Base-by-base conservation (phyloP, 2,329 filamentous ascomycete species). In the Curvularia lunata region DNA sequence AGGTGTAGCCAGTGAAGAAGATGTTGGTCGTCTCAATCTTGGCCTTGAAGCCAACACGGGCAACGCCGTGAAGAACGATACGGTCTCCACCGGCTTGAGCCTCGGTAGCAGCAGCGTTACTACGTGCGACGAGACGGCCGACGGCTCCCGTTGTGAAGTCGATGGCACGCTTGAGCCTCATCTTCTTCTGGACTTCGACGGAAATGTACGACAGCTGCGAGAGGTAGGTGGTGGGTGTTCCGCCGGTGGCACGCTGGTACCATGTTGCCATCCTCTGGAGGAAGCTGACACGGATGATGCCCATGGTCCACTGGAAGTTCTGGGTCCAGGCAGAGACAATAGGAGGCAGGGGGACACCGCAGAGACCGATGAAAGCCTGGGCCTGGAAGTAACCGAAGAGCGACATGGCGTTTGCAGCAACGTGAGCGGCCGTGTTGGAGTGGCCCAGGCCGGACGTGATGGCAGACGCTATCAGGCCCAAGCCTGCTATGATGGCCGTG, bases 251-350 rank as follows among this genome's bases (percentile, higher is more conserved):
- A 61, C 93, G 90, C 79, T 97, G 93, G 75, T 97, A 98, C 94
- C 94, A 98, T 34, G 92, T 96, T 61, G 91, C 91, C 71, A 97
- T 91, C 47, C 83, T 83, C 80, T 98, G 92, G 80, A 97, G 85
- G 76, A 96, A 97, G n/a, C 82, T 83, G 41, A 97, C 84, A 50
- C 86, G 86, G 70, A 98, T 96, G 69, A 98, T 92, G 68, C 94
- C 94, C 91, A 98, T 95, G 72, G 90, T 96, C 94, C 94, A 98
- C 75, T 96, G 91, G 80, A 98, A 97, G 79, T 97, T 94, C 79
- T 97, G 93, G 1, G 93, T 97, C 94, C 94, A 98, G 0, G 93
- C 85, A 70, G 91, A 85, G 52, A 96, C 94, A 60, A 97, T 91
- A 0, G 94, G 94, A 9, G 94, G 94, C 52, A 97, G 85, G 45